These are phyloP conservation scores for Panicum virgatum DNA, from an alignment of 202 grass and related monocot genomes.

Conservation along the genomic window DNA sequence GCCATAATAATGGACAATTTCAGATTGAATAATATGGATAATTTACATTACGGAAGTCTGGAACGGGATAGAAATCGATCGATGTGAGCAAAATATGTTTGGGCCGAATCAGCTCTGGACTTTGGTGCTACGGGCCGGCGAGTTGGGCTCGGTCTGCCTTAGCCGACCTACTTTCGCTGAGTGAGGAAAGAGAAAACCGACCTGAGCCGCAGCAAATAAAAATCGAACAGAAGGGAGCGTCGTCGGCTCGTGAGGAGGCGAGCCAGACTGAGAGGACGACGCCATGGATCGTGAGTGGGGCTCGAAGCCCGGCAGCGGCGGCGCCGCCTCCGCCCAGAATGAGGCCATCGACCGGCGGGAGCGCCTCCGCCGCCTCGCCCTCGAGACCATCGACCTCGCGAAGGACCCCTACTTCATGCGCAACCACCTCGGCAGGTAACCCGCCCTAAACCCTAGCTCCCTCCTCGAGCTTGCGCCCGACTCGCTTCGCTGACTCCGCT, in stretches of 20 bases:
- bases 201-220: background rate
- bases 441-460: conserved; percentile 40
- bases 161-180: no score
- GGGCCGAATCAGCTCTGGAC: background rate
- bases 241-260: background rate
- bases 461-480: background rate
- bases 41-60: no score
- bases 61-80: no score
- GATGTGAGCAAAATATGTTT: background rate
- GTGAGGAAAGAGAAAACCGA: no score
- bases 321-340: conserved; percentile 83
- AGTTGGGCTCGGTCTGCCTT: no score
- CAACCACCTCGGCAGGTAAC: conserved; percentile 93
- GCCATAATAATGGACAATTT: conserved; percentile 3
- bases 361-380: conserved; percentile 83
- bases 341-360: conserved; percentile 98
- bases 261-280: conserved; percentile 28
- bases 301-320: conserved; percentile 92
- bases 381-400: conserved; percentile 98
- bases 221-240: background rate
- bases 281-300: conserved; percentile 98
- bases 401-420: conserved; percentile 99
- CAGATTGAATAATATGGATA: background rate
- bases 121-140: background rate
- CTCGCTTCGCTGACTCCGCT: conserved; percentile 37